Evolutionary conservation across 257 asterid genomes (phyloP).

Genomic region (Nicotiana attenuata): DNA sequence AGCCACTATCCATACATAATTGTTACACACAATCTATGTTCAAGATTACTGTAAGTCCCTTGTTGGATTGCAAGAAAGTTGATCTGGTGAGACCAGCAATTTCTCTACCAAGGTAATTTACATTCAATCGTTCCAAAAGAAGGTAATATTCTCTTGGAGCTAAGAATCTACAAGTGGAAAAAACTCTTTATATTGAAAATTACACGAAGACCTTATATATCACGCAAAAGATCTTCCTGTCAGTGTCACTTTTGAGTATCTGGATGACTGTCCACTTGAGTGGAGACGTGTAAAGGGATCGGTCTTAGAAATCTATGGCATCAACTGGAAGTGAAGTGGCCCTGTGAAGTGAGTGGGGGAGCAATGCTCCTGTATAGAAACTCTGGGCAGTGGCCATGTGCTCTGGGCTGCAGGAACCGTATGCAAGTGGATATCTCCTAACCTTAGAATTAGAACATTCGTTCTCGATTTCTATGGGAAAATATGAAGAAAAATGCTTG

Average conservation of each 20-base stretch:
- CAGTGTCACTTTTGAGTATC: neutral
- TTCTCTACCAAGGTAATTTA: constrained; percentile 7
- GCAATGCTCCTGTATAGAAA: constrained; percentile 40
- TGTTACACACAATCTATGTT: neutral
- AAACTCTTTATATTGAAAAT: constrained; percentile 7
- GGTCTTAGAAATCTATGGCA: constrained; percentile 46
- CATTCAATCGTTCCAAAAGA: neutral
- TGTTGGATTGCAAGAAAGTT: constrained; percentile 2
- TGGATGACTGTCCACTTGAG: neutral
- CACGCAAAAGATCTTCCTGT: neutral
- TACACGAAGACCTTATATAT: neutral
- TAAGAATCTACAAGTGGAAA: constrained; percentile 27
- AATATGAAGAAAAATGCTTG: constrained; percentile 18
- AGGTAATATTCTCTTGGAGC: constrained; percentile 21
- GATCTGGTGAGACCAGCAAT: neutral
- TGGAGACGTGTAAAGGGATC: neutral
- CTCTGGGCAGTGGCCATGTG: constrained; percentile 49
- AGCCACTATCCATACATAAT: neutral
- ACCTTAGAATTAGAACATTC: constrained; percentile 20
- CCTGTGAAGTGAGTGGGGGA: constrained; percentile 49
- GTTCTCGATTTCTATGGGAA: constrained; percentile 20
- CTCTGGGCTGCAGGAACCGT: constrained; percentile 46
- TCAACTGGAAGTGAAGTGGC: constrained; percentile 65
- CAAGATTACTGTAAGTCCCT: neutral
- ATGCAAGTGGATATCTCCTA: constrained; percentile 29